phyloP scores from a whole-genome alignment of 148 eudicot genomes.

The Tetragonia tetragonoides region DNA sequence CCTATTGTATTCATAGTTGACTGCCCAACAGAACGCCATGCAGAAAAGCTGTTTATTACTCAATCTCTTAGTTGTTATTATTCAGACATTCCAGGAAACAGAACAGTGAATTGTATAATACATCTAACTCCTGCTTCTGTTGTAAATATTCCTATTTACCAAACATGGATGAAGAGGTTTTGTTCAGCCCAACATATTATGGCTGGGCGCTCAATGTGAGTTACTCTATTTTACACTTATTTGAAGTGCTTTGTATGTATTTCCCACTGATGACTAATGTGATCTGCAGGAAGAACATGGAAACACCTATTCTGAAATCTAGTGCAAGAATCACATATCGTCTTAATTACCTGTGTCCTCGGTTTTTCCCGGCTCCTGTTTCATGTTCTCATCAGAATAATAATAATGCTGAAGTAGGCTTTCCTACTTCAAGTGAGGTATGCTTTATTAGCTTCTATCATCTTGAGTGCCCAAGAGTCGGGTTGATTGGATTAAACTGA shows the following conservation, averaged over 20 bases:
- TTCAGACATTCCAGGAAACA: conserved; percentile 37
- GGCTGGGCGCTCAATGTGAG: conserved; percentile 75
- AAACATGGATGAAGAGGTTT: conserved; percentile 65
- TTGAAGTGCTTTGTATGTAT: not conserved
- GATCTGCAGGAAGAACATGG: conserved; percentile 52
- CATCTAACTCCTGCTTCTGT: conserved; percentile 59
- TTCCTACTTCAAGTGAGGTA: conserved; percentile 37
- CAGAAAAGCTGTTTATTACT: conserved; percentile 42
- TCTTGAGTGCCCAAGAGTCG: not conserved
- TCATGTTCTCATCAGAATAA: conserved; percentile 43
- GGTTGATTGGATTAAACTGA: not conserved
- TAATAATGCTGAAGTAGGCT: conserved; percentile 15
- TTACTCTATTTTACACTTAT: conserved; percentile 13
- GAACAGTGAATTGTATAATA: conserved; percentile 56
- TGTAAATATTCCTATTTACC: conserved; percentile 42
- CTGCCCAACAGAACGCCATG: conserved; percentile 63
- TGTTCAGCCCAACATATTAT: conserved; percentile 56
- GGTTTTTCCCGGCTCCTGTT: conserved; percentile 71
- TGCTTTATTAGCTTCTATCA: conserved; percentile 14
- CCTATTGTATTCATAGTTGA: conserved; percentile 68
- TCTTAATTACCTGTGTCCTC: conserved; percentile 69
- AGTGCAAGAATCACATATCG: conserved; percentile 71
- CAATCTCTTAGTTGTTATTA: conserved; percentile 46
- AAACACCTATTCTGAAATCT: conserved; percentile 59
- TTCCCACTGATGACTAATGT: not conserved